These are phyloP conservation scores for Jatropha curcas DNA, from an alignment of 345 rosid species.

Conservation along the genomic window DNA sequence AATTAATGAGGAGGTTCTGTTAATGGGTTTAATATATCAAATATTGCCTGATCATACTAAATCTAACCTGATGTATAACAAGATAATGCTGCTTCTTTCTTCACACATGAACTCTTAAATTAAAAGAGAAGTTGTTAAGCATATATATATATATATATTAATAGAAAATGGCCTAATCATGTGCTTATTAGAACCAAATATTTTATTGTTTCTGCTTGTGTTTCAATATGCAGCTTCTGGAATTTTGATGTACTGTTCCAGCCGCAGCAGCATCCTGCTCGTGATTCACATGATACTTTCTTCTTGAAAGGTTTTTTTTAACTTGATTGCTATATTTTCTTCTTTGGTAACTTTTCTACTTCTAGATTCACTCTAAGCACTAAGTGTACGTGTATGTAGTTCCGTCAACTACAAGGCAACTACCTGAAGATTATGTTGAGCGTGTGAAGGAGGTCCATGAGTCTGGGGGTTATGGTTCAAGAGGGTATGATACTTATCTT, in stretches of 20 bases:
- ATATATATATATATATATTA: not conserved
- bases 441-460: conserved; percentile 77
- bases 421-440: conserved; percentile 89
- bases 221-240: conserved; percentile 75
- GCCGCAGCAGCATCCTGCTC: conserved; percentile 99
- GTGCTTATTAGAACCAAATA: not conserved
- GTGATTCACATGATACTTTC: conserved; percentile 97
- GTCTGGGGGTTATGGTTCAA: conserved; percentile 88
- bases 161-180: not conserved
- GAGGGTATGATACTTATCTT: conserved; percentile 56
- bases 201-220: not conserved
- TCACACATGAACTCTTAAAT: not conserved
- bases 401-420: conserved; percentile 70
- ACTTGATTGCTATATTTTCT: conserved; percentile 15
- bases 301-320: conserved; percentile 62
- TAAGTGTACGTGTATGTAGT: conserved; percentile 42
- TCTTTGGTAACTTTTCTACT: not conserved
- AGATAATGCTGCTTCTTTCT: not conserved
- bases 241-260: conserved; percentile 95
- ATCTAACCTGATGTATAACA: not conserved
- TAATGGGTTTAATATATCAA: not conserved
- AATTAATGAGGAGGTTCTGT: conserved; percentile 13
- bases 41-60: not conserved
- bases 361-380: conserved; percentile 16
- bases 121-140: not conserved